Conservation (phyloP, 148 eudicot species). For the Camellia granthamiana region DNA sequence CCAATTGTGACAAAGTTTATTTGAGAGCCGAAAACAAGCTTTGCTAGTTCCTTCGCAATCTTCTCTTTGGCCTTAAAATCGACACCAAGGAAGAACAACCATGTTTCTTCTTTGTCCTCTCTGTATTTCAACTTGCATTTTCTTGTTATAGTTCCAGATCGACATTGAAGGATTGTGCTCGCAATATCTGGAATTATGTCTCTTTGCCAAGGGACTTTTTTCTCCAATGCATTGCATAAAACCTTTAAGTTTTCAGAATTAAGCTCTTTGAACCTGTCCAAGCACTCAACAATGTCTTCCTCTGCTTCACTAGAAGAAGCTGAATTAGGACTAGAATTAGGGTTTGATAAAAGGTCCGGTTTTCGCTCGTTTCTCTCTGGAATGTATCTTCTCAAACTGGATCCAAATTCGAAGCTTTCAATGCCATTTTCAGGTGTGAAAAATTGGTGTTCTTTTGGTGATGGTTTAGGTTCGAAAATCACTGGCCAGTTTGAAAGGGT, state of each 20-base stretch:
- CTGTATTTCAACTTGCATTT: not conserved
- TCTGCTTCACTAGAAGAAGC: conserved; percentile 79
- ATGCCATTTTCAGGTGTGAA: conserved; percentile 8
- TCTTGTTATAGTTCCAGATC: conserved; percentile 32
- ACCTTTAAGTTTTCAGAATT: conserved; percentile 40
- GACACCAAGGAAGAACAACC: conserved; percentile 54
- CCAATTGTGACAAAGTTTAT: conserved; percentile 35
- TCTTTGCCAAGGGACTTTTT: conserved; percentile 68
- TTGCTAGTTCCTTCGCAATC: conserved; percentile 50
- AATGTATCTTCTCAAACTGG: conserved; percentile 4
- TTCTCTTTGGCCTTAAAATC: conserved; percentile 49
- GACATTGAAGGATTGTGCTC: conserved; percentile 43
- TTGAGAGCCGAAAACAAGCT: conserved; percentile 48
- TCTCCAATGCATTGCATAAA: conserved; percentile 52
- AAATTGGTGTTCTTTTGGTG: conserved; percentile 40
- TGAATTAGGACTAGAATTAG: conserved; percentile 83
- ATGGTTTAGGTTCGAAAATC: conserved; percentile 40
- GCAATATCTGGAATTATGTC: conserved; percentile 54
- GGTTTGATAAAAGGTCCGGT: conserved; percentile 77
- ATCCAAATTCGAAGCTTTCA: conserved; percentile 18
- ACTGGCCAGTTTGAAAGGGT: conserved; percentile 39
- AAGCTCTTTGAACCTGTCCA: conserved; percentile 41
- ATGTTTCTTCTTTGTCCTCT: conserved; percentile 43
- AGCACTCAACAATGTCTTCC: conserved; percentile 26
- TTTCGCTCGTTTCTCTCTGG: conserved; percentile 16